Conservation (phyloP, 768 basidiomycete species). For the Boletales sp. region DNA sequence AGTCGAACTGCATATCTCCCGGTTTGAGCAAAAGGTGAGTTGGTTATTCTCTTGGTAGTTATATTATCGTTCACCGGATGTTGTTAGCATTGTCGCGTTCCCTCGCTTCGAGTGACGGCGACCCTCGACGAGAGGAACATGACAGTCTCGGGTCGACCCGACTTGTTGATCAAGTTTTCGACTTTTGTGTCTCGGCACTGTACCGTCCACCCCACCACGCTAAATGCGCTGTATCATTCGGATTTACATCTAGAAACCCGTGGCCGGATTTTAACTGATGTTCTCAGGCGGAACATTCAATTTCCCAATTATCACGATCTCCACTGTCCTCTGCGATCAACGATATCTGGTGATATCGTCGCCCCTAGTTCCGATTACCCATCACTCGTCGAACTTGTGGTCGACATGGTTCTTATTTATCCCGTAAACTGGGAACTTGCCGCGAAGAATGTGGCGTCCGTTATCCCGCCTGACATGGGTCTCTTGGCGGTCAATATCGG, state of each 20-base stretch:
- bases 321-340: slow-evolving; percentile 46
- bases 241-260: slow-evolving; percentile 28
- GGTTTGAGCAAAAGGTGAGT: slow-evolving; percentile 22
- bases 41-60: neutral
- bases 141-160: slow-evolving; percentile 58
- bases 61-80: neutral
- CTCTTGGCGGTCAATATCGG: slow-evolving; percentile 49
- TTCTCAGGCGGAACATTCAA: slow-evolving; percentile 39
- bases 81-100: slow-evolving; percentile 12
- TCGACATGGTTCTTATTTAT: slow-evolving; percentile 40
- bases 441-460: slow-evolving; percentile 26
- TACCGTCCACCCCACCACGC: slow-evolving; percentile 39
- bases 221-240: slow-evolving; percentile 56
- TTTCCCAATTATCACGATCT: slow-evolving; percentile 51
- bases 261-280: slow-evolving; percentile 42
- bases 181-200: slow-evolving; percentile 33
- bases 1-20: slow-evolving; percentile 23
- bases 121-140: slow-evolving; percentile 44
- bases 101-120: slow-evolving; percentile 46
- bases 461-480: slow-evolving; percentile 8
- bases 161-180: slow-evolving; percentile 43
- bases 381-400: slow-evolving; percentile 38
- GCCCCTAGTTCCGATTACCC: slow-evolving; percentile 15
- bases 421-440: slow-evolving; percentile 54
- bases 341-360: slow-evolving; percentile 39